A percentile compares a stretch with the other conserved stretches of the same genome.
phyloP scores from a whole-genome alignment of 1,139 yeast genomes.

The Petasospora rhodanensis region DNA sequence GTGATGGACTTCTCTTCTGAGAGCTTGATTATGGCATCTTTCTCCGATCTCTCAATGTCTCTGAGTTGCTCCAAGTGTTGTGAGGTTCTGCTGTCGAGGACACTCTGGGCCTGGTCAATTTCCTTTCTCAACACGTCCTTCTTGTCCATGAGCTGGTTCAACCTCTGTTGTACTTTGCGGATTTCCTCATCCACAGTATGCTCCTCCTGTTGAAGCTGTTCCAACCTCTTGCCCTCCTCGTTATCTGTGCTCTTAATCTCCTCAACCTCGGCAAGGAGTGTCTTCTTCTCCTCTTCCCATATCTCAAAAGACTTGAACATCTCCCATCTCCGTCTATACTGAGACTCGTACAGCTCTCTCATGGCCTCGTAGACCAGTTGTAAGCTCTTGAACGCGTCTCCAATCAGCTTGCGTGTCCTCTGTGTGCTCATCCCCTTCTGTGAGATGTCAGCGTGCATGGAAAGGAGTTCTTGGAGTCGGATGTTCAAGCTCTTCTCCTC shows the following conservation, averaged over 20 bases:
- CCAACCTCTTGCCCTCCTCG: conserved; percentile 43
- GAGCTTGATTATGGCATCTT: conserved; percentile 28
- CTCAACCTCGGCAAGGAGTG: conserved; percentile 35
- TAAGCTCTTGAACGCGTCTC: conserved; percentile 16
- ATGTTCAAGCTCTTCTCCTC: conserved; percentile 18
- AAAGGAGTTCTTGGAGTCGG: conserved; percentile 15
- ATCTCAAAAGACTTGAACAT: conserved; percentile 35
- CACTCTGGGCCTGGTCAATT: conserved; percentile 47
- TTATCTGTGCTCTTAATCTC: conserved; percentile 40
- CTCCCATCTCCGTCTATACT: conserved; percentile 30
- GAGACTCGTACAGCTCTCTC: conserved; percentile 44
- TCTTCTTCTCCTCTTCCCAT: conserved; percentile 42
- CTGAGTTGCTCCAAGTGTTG: conserved; percentile 39
- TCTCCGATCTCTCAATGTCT: conserved; percentile 39
- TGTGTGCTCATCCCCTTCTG: conserved; percentile 19
- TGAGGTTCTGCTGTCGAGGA: conserved; percentile 47
- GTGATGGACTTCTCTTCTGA: conserved; percentile 24
- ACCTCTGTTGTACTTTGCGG: conserved; percentile 34
- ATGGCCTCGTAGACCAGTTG: conserved; percentile 37
- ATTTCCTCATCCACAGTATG: conserved; percentile 44
- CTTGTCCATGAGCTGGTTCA: conserved; percentile 36
- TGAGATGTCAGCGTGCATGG: conserved; percentile 16
- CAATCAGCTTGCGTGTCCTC: conserved; percentile 14
- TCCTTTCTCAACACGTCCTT: conserved; percentile 38
- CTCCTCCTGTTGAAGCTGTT: conserved; percentile 35